A percentile compares a stretch with the other conserved stretches of the same genome.
Evolutionary conservation across 306 rosid genomes (phyloP).

Genomic region (Amphicarpaea edgeworthii): DNA sequence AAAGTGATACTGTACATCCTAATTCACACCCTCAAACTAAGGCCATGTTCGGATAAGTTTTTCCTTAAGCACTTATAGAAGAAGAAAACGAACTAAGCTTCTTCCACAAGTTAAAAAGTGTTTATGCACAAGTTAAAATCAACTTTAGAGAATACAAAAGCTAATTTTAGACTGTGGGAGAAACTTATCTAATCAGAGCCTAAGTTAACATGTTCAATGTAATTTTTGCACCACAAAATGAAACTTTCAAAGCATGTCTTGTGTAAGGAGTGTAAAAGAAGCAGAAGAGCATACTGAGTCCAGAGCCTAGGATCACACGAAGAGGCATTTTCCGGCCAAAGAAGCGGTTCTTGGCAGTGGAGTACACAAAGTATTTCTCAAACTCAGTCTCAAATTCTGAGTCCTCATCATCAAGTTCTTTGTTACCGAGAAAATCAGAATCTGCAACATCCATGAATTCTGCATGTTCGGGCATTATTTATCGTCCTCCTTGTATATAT

Average conservation of each 20-base stretch:
- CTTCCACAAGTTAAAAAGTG: too few relatives aligned
- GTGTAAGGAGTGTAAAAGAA: conserved; percentile 9
- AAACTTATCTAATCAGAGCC: too few relatives aligned
- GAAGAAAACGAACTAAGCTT: too few relatives aligned
- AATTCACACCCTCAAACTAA: neutral
- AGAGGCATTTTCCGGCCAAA: conserved; percentile 68
- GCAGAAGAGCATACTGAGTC: conserved; percentile 52
- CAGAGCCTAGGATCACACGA: conserved; percentile 63
- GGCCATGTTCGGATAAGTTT: too few relatives aligned
- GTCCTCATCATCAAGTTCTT: conserved; percentile 47
- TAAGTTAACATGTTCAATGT: neutral
- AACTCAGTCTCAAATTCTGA: conserved; percentile 60
- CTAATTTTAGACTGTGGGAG: too few relatives aligned
- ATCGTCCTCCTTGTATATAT: conserved; percentile 12
- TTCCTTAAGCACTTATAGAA: too few relatives aligned
- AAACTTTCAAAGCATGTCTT: neutral
- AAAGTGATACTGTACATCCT: neutral
- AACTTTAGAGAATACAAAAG: too few relatives aligned
- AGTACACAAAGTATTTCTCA: conserved; percentile 51
- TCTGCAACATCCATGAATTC: conserved; percentile 64
- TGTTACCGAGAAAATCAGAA: conserved; percentile 52
- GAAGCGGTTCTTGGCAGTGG: conserved; percentile 53
- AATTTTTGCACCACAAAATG: neutral
- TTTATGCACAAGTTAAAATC: too few relatives aligned
- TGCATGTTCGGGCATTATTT: conserved; percentile 43